Base-by-base conservation (phyloP, 163 green algal genomes). In the Chlorella variabilis region DNA sequence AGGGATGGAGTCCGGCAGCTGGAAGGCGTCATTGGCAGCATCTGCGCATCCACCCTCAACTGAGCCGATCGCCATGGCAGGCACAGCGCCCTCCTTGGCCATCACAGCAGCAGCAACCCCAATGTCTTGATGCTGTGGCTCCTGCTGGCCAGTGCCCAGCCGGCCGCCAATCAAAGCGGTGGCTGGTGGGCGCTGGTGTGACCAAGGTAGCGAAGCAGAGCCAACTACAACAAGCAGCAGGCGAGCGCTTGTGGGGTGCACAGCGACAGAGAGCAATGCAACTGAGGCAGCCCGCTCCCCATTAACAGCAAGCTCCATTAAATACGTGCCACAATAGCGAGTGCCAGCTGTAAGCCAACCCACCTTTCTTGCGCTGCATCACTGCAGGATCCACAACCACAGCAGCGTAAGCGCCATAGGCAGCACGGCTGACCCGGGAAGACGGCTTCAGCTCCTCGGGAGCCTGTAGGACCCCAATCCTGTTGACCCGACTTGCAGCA, bases 351-450 rank as follows among this genome's bases (percentile, higher is more conserved):
- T n/a, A n/a, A n/a, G n/a, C n/a, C n/a, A n/a, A 51, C 63, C n/a
- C 69, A 84, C 78, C 67, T 31, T 84, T 84, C 49, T 70, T 78
- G 31, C 54, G 42, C 42, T 42, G 58, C 5, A 34, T 73, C 2
- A n/a, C n/a, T n/a, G 78, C 45, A 0, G 67, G 78, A 42, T 84
- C 78, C 4, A 84, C 70, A 0, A 79, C 78, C 25, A 45, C 0
- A 0, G 31, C 6, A 0, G 36, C 31, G n/a, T 61, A 79, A 31
- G 15, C 48, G 5, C 41, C 27, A 3, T 27, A 0, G 20, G 54
- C 69, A 49, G 63, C 29, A 18, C 8, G 5, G 20, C 38, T 4
- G 23, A 77, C 68, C 0, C 77, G 63, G 7, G 38, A 17, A 15
- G 56, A 36, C 0, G 54, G 68, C 77, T 77, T 34, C 20, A 77